phyloP scores from a whole-genome alignment of 257 asterid genomes.

The Solanum chiquidenum region DNA sequence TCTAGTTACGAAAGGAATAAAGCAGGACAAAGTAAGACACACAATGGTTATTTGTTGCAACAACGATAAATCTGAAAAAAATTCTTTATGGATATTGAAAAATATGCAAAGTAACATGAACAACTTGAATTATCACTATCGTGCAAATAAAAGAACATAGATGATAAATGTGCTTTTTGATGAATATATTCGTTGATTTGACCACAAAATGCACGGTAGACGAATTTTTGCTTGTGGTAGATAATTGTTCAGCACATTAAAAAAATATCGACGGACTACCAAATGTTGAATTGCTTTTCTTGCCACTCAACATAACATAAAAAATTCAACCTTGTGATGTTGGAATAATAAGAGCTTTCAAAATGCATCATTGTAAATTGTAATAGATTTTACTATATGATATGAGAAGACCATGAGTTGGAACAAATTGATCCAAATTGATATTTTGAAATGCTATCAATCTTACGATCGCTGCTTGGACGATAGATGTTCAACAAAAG shows the following conservation, averaged over 20 bases:
- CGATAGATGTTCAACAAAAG: too few species aligned
- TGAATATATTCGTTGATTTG: neutral
- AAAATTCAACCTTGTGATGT: too few species aligned
- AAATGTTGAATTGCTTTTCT: too few species aligned
- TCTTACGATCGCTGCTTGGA: too few species aligned
- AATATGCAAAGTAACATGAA: neutral
- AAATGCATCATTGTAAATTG: too few species aligned
- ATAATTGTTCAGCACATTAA: neutral
- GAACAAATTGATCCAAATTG: neutral
- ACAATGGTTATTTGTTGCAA: neutral
- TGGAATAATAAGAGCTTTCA: neutral
- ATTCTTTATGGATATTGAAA: neutral
- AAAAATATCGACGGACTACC: neutral
- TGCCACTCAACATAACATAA: neutral
- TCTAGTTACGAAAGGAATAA: too few species aligned
- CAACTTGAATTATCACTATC: neutral
- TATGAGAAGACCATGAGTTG: too few species aligned
- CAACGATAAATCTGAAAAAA: too few species aligned
- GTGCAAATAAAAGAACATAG: too few species aligned
- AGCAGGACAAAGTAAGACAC: too few species aligned
- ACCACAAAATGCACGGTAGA: neutral
- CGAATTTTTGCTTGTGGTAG: neutral
- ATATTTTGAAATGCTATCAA: too few species aligned
- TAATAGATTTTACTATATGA: neutral
- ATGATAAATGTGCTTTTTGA: neutral